Base-by-base conservation (phyloP, 768 basidiomycete genomes). In the Phylloporus scabripes region DNA sequence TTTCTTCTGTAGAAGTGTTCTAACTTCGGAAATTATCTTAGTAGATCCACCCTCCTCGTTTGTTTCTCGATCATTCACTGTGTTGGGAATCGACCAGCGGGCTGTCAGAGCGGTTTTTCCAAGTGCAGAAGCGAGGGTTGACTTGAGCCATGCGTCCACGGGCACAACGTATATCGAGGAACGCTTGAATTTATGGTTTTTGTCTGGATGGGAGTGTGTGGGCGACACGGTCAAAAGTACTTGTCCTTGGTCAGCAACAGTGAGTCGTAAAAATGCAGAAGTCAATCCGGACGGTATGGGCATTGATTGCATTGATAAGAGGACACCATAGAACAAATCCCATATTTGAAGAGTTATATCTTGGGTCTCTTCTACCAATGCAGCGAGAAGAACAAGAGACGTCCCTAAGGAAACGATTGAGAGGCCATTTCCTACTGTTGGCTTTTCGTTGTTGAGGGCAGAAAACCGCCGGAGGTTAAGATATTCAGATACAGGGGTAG, bases 261-360 rank as follows among this genome's bases (percentile, higher is more conserved):
- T 39, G 36, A 77, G 62, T 15, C 60, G 53, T 17, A 63, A 44
- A 21, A 59, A 57, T 24, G 67, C 58, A 2, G 63, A 60, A 42
- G 62, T 49, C 14, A 79, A 50, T 18, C 72, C 59, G 1, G 76
- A 66, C 0, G 85, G 81, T 12, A 80, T 60, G 1, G 81, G 62
- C 36, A 84, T 65, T 7, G 66, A 60, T 33, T 81, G 74, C 5
- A 74, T 72, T 2, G 81, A 70, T n/a, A 87, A 70, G 20, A 86
- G 66, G 29, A 85, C 78, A 15, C 79, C 78, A 54, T 82, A 87
- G 51, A 80, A 80, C 18, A 86, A 67, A 53, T 87, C 84, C 83
- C 85, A 86, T 24, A 86, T 62, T 15, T 82, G 77, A 24, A 86
- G 63, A 14, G 70, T 67, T 45, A 85, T 70, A 49, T 79, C 77